Evolutionary conservation across 2,329 filamentous ascomycete species (phyloP).

Genomic region (Pseudocercospora fijiensis): DNA sequence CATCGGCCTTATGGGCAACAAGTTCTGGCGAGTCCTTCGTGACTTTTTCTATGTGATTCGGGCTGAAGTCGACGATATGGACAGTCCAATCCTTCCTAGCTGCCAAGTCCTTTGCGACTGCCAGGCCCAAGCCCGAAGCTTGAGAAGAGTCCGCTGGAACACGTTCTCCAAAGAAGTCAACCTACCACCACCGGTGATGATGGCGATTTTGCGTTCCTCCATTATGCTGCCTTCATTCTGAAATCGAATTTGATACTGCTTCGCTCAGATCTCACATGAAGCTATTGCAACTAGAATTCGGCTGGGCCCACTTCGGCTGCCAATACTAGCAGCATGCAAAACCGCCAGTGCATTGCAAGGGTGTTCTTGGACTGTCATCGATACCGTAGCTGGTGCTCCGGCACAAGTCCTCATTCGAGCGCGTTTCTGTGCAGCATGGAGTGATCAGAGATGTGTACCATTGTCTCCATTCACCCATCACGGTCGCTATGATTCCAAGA

Average conservation of each 20-base stretch:
- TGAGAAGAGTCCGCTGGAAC: neutral
- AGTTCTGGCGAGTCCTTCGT: slow-evolving; percentile 33
- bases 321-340: neutral
- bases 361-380: neutral
- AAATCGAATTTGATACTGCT: neutral
- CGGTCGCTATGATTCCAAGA: neutral
- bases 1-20: slow-evolving; percentile 43
- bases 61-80: slow-evolving; percentile 45
- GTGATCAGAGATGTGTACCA: neutral
- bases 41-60: slow-evolving; percentile 35
- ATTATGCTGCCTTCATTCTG: neutral
- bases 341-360: neutral
- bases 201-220: slow-evolving; percentile 26
- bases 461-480: neutral
- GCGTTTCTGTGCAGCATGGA: neutral
- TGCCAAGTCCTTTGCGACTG: slow-evolving; percentile 41
- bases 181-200: slow-evolving; percentile 33
- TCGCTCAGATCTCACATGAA: neutral
- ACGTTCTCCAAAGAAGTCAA: neutral
- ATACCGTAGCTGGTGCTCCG: neutral
- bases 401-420: neutral
- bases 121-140: slow-evolving; percentile 43
- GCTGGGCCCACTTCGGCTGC: neutral
- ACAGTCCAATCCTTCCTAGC: slow-evolving; percentile 42
- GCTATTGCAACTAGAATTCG: neutral